Evolutionary conservation across 305 asterid genomes (phyloP), one percentile per base, ranked within the genome.

Genomic region (Solanum chacoense): DNA sequence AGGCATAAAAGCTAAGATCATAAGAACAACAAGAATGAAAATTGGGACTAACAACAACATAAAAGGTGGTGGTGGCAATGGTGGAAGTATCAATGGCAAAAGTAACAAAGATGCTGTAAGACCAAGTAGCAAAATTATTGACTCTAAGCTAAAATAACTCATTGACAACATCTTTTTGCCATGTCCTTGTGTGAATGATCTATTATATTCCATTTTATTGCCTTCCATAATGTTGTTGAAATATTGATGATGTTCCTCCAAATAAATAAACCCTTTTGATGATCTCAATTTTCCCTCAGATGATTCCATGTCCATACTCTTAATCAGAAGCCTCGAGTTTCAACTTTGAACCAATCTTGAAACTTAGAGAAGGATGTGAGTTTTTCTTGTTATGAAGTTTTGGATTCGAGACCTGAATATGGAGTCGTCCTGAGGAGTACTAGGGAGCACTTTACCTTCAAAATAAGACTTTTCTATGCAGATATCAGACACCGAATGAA

Each of bases 1-100:
- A 40, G 90, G 90, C 86, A 45, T 89, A n/a, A 89, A 89, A 77
- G 90, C 90, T 88, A 89, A 76, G 50, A 89, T 77, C 87, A 89
- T 76, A 11, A 89, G 88, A 32, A 85, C 89, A 28, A 65, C 26
- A 11, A 89, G 87, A 63, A 89, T 77, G 69, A 81, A 89, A 74
- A 89, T 77, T 37, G 90, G 90, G 12, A 89, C 86, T 13, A 85
- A 32, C 29, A 89, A 85, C 78, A 89, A 74, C 90, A 89, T 37
- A 12, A 84, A 67, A 9, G 90, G 90, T 20, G 90, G 89, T 28
- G 90, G 90, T 40, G 90, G 89, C 74, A 89, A 63, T 36, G 90
- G 89, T 78, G 90, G 90, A 42, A 89, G 90, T 1, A 85, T 63
- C 55, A 89, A 71, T 32, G 90, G 90, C 75, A 89, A 13, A 36